Evolutionary conservation across 306 rosid species (phyloP).

Genomic region (Acmispon strigosus): DNA sequence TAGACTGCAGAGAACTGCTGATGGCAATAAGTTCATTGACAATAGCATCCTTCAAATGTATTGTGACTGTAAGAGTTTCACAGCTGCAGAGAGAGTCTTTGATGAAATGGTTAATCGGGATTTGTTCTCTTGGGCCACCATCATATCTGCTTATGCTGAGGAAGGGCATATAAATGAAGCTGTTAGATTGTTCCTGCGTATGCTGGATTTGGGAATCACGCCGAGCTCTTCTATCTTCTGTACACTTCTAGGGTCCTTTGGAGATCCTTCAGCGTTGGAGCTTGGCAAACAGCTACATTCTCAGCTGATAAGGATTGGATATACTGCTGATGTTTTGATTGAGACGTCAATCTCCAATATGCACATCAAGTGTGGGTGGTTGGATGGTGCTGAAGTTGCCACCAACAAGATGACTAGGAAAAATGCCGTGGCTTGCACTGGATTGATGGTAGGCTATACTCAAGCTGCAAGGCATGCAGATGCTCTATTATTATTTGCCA

Average conservation of each 20-base stretch:
- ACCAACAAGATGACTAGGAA: constrained; percentile 35
- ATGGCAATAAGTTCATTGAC: constrained; percentile 32
- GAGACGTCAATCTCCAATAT: constrained; percentile 38
- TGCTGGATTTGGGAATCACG: constrained; percentile 34
- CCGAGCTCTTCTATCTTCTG: constrained; percentile 37
- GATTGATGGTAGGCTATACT: constrained; percentile 54
- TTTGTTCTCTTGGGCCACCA: constrained; percentile 36
- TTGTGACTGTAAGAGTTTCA: constrained; percentile 39
- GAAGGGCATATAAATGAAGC: constrained; percentile 33
- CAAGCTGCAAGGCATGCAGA: constrained; percentile 31
- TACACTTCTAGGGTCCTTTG: constrained; percentile 32
- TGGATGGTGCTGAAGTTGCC: constrained; percentile 44
- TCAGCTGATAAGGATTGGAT: constrained; percentile 38
- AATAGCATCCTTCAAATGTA: constrained; percentile 45
- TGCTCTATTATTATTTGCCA: constrained; percentile 36
- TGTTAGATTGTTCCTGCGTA: constrained; percentile 26
- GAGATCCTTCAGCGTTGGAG: constrained; percentile 24
- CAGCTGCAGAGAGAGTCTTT: constrained; percentile 38
- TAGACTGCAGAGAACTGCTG: constrained; percentile 23
- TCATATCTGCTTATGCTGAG: constrained; percentile 41
- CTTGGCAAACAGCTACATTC: constrained; percentile 51
- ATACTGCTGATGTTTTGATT: constrained; percentile 20
- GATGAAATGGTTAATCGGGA: constrained; percentile 41
- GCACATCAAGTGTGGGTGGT: constrained; percentile 57
- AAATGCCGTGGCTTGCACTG: constrained; percentile 53